phyloP scores from a whole-genome alignment of 352 stramenopile genomes.

The Phytophthora boehmeriae region DNA sequence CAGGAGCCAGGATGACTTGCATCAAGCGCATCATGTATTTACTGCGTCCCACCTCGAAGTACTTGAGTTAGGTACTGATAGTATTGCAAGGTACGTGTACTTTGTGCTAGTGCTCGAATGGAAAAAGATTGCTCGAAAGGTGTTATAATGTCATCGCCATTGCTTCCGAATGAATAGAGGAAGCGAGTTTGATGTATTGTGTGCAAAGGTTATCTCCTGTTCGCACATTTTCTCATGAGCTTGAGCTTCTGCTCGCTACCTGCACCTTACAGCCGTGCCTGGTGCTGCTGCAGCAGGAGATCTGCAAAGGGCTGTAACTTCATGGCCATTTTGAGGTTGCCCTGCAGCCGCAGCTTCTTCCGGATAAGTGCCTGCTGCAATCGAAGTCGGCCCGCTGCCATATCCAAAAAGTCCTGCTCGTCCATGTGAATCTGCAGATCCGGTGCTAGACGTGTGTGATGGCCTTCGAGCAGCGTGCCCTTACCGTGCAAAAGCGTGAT shows the following conservation, averaged over 20 bases:
- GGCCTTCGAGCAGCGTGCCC: constrained; percentile 49
- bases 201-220: too few relatives aligned
- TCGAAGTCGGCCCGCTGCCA: constrained; percentile 61
- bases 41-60: too few relatives aligned
- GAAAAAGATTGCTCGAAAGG: too few relatives aligned
- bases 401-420: constrained; percentile 69
- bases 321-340: constrained; percentile 79
- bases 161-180: too few relatives aligned
- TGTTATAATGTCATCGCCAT: too few relatives aligned
- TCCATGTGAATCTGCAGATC: constrained; percentile 72
- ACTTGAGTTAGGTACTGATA: too few relatives aligned
- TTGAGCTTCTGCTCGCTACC: constrained; percentile 1
- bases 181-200: too few relatives aligned
- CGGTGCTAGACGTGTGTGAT: constrained; percentile 48
- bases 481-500: constrained; percentile 64
- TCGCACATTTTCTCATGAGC: not conserved
- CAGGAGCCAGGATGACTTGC: too few relatives aligned
- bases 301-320: constrained; percentile 72
- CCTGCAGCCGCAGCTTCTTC: constrained; percentile 68
- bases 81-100: too few relatives aligned
- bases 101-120: too few relatives aligned
- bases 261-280: constrained; percentile 30
- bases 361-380: constrained; percentile 66
- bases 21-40: too few relatives aligned
- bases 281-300: constrained; percentile 51